phyloP scores from a whole-genome alignment of 345 rosid species.

The Rhodomyrtus tomentosa region DNA sequence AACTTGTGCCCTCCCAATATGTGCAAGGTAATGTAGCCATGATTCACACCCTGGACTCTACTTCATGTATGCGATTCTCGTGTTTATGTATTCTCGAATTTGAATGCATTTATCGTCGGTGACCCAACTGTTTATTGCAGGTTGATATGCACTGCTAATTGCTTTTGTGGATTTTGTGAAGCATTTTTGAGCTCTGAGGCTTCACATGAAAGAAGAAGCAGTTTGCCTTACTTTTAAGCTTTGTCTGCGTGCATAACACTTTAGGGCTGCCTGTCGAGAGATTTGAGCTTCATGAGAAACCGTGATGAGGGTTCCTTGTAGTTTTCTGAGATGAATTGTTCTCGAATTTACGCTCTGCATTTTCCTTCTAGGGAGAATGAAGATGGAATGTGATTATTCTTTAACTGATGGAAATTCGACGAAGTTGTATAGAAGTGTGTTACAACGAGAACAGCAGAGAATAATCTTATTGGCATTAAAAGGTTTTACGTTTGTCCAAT shows the following conservation, averaged over 20 bases:
- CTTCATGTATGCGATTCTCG: background rate
- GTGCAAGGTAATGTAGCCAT: conserved; percentile 48
- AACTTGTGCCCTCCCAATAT: conserved; percentile 51
- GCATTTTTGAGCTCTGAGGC: background rate
- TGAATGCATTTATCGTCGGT: background rate
- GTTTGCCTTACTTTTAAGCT: background rate
- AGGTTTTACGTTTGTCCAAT: background rate
- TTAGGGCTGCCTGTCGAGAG: background rate
- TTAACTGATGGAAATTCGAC: background rate
- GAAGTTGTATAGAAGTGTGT: background rate
- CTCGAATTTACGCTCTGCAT: background rate
- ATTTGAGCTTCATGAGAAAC: background rate
- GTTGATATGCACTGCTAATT: background rate
- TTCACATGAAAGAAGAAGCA: background rate
- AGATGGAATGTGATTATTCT: background rate
- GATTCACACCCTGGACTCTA: background rate
- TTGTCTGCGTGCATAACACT: background rate
- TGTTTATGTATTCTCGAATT: background rate
- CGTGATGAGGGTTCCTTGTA: background rate
- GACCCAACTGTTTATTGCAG: background rate
- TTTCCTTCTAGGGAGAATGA: background rate
- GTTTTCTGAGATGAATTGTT: background rate
- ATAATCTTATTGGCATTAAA: background rate
- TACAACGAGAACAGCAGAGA: background rate
- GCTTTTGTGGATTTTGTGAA: background rate